Evolutionary conservation across 2,329 filamentous ascomycete genomes (phyloP), one percentile per base, ranked within the genome.

Genomic region (Hypomyces rosellus): DNA sequence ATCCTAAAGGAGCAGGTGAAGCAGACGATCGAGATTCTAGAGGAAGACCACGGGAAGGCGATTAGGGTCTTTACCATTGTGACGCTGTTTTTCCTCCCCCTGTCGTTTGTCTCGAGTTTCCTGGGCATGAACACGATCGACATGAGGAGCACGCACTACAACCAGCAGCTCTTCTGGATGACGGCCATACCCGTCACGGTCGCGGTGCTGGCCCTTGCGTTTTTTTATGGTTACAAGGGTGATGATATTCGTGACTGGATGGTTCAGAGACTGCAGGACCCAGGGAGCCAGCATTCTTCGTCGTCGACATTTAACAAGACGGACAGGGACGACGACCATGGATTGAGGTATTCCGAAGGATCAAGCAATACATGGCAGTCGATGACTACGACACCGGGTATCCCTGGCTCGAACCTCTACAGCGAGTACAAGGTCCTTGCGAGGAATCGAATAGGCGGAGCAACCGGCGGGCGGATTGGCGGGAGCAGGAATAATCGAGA

Each of bases 121-220:
- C 63, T 74, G 53, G 71, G 71, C 20, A 74, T 74, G 68, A 74
- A 74, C 56, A 71, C 70, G 3, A 59, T 61, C 16, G 72, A 72
- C 53, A 61, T 74, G 6, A 63, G 70, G 16, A 63, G 74, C 50
- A 69, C 69, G 58, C 58, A 66, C 5, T 52, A 60, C 1, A 63
- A 60, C 9, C 69, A 73, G 55, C 66, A 63, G 60, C 57, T 67
- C 3, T 74, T 70, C 56, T 75, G 71, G 72, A 63, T 61, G 3
- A 62, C 62, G 0, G 68, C 69, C 0, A 43, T 74, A 4, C 69
- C 70, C 1, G 60, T 73, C 1, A 74, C 71, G 0, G 48, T 63
- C 1, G 46, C 58, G 2, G 60, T 67, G 18, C 53, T 68, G 42
- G 42, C 58, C 1, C 20, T 63, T 8, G 65, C 57, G 3, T 58